Evolutionary conservation across 2,329 filamentous ascomycete genomes (phyloP).

Genomic region (Escovopsis sp.): DNA sequence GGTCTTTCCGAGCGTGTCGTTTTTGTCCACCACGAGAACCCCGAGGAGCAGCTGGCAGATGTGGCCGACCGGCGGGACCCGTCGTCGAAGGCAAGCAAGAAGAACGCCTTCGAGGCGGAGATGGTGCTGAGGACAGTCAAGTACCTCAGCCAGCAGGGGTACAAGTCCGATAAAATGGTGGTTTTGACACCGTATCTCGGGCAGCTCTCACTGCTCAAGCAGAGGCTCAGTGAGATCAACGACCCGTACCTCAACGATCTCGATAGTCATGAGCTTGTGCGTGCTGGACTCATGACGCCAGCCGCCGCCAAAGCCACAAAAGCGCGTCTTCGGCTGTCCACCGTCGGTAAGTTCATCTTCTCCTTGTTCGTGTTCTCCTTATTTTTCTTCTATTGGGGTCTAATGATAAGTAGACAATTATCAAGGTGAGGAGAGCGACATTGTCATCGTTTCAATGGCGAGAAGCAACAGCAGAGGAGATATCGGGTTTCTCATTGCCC

Average conservation of each 20-base stretch:
- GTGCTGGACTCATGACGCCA: slow-evolving; percentile 44
- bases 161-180: slow-evolving; percentile 48
- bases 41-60: slow-evolving; percentile 30
- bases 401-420: slow-evolving; percentile 46
- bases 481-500: slow-evolving; percentile 55
- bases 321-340: slow-evolving; percentile 44
- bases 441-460: slow-evolving; percentile 54
- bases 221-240: slow-evolving; percentile 37
- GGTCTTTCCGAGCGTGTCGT: slow-evolving; percentile 47
- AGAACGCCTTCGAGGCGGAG: slow-evolving; percentile 47
- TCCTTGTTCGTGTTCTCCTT: neutral
- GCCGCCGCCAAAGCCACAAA: slow-evolving; percentile 37
- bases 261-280: slow-evolving; percentile 44
- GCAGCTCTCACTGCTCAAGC: slow-evolving; percentile 43
- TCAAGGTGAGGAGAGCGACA: slow-evolving; percentile 62
- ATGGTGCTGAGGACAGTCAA: slow-evolving; percentile 51
- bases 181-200: slow-evolving; percentile 60
- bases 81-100: slow-evolving; percentile 35
- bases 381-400: neutral
- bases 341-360: slow-evolving; percentile 40
- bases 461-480: slow-evolving; percentile 48
- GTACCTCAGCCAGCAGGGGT: slow-evolving; percentile 59
- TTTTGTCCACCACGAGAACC: slow-evolving; percentile 49
- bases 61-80: slow-evolving; percentile 36
- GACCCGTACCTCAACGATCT: slow-evolving; percentile 56